These are phyloP conservation scores for Crithidia mellificae DNA, from an alignment of 208 protist genomes.

Conservation along the genomic window DNA sequence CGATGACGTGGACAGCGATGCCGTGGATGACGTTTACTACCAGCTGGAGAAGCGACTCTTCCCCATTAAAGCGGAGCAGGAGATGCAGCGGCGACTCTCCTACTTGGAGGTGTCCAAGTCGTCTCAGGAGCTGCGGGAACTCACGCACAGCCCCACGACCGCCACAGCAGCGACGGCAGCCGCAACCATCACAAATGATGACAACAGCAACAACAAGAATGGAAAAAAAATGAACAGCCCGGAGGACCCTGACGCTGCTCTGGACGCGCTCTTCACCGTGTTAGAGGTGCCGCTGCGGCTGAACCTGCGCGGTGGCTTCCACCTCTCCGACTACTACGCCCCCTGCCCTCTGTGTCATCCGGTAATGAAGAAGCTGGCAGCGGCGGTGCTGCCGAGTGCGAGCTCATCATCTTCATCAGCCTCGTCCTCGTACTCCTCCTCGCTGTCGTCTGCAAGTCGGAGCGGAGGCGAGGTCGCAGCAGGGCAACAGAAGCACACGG, in stretches of 20 bases:
- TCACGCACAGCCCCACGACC: neutral
- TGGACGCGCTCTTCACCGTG: constrained; percentile 26
- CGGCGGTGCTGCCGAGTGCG: neutral
- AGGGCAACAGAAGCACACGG: too few relatives aligned
- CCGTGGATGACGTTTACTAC: constrained; percentile 35
- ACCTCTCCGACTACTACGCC: constrained; percentile 37
- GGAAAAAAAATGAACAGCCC: too few relatives aligned
- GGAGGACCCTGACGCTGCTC: too few relatives aligned
- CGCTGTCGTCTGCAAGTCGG: too few relatives aligned
- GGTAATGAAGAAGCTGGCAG: constrained; percentile 17
- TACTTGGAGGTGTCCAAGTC: neutral
- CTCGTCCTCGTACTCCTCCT: neutral
- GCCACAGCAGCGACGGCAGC: neutral
- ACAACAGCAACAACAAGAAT: neutral
- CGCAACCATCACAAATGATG: neutral
- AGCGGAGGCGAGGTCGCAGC: too few relatives aligned
- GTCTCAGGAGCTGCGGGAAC: neutral
- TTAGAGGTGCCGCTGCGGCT: constrained; percentile 23
- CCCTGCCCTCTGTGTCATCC: constrained; percentile 37
- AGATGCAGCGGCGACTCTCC: constrained; percentile 1
- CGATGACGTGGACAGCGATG: constrained; percentile 44
- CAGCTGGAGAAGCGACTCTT: constrained; percentile 33
- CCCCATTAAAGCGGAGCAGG: constrained; percentile 10
- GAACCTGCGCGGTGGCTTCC: constrained; percentile 32
- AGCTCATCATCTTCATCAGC: neutral